These are phyloP conservation scores for Camillea tinctor DNA, from an alignment of 2,329 filamentous ascomycete species.

Conservation along the genomic window DNA sequence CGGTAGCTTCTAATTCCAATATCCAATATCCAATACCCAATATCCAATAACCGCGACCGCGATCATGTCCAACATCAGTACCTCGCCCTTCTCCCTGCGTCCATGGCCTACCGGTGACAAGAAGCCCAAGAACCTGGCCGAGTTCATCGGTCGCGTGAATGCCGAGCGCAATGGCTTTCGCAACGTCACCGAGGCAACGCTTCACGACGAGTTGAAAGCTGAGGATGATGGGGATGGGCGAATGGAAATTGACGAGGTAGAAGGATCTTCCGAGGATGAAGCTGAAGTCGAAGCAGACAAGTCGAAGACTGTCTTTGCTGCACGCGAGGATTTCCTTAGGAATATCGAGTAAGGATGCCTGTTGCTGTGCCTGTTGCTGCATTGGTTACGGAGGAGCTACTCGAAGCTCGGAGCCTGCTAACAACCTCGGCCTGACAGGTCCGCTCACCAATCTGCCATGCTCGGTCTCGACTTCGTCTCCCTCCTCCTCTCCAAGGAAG, in stretches of 20 bases:
- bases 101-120: conserved; percentile 60
- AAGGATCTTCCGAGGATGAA: conserved; percentile 44
- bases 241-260: conserved; percentile 43
- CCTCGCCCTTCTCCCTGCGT: conserved; percentile 56
- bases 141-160: conserved; percentile 78
- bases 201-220: conserved; percentile 65
- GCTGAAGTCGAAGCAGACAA: conserved; percentile 43
- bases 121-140: conserved; percentile 61
- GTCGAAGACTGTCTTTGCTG: conserved; percentile 40
- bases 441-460: conserved; percentile 59
- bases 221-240: conserved; percentile 40
- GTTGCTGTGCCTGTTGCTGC: too few species aligned
- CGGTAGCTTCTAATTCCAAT: too few species aligned
- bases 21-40: not conserved
- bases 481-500: conserved; percentile 77
- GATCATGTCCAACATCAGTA: conserved; percentile 21
- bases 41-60: not conserved
- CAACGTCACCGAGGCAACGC: conserved; percentile 69
- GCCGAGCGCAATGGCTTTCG: conserved; percentile 79
- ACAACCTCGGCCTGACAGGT: conserved; percentile 34
- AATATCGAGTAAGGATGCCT: conserved; percentile 52
- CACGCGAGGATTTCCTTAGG: conserved; percentile 56
- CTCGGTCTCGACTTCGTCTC: conserved; percentile 81
- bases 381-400: not conserved
- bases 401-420: conserved; percentile 10